Evolutionary conservation across 176 grass and related monocot species (phyloP), one percentile per base, ranked within the genome.

Genomic region (Ensete ventricosum): DNA sequence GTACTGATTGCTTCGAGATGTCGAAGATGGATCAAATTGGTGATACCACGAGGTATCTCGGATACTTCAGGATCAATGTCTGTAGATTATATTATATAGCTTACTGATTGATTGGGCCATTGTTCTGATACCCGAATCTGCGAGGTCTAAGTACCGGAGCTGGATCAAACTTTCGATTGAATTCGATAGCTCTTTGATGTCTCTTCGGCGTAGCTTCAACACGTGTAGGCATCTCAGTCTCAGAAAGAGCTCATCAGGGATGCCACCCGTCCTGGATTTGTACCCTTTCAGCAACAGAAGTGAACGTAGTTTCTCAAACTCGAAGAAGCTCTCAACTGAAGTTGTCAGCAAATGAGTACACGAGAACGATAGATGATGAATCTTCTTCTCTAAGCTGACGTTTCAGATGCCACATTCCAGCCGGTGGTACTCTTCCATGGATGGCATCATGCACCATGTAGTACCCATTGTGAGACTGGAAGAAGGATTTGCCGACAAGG

Each of bases 391-490:
- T 43, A 26, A 1, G 76, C 24, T 74, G 62, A 51, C 74, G 16
- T 25, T 72, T 52, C 77, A 78, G 21, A 12, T 19, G 68, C 19
- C 54, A 21, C 80, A 78, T 64, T 88, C 88, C 52, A 96, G 53
- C 73, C 82, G 79, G 17, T 81, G 75, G 55, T 80, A 96, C 63
- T 96, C 89, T 85, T 82, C 52, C 1, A 79, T 96, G 89, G 64
- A 96, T 92, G 60, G 86, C 84, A 75, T 92, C 86, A 74, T 92
- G 89, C 92, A 96, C 92, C 67, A 92, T 84, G 84, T 82, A 91
- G 71, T 83, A 81, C 43, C 68, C 76, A 67, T 85, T 92, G 48
- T 89, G 82, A 48, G 60, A 8, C 68, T 92, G 89, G 67, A 89
- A 96, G 77, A 96, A 89, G 68, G 86, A 96, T 77, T 86, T 96